Conservation (phyloP, 2,329 filamentous ascomycete genomes). For the Aspergillus glaucus region DNA sequence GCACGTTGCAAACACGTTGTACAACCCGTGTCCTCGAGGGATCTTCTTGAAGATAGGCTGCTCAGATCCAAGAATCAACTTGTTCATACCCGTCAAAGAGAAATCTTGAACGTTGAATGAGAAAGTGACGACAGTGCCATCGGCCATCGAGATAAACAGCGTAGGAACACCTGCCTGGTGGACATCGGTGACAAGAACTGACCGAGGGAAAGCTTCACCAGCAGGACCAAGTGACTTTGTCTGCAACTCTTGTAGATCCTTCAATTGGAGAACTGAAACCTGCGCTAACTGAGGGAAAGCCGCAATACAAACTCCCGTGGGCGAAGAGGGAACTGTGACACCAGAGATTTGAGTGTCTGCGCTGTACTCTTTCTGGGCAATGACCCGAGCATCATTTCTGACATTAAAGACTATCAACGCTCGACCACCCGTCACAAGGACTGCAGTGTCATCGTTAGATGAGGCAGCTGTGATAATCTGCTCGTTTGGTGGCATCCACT, state of each 20-base stretch:
- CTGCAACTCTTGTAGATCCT: constrained; percentile 59
- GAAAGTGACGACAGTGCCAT: constrained; percentile 84
- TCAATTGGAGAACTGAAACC: constrained; percentile 66
- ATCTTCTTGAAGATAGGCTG: constrained; percentile 76
- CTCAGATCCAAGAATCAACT: constrained; percentile 76
- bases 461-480: constrained; percentile 70
- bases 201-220: constrained; percentile 72
- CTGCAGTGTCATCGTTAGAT: constrained; percentile 60
- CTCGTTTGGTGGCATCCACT: constrained; percentile 41
- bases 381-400: constrained; percentile 50
- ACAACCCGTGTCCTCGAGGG: constrained; percentile 59
- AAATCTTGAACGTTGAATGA: constrained; percentile 58
- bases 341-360: constrained; percentile 76
- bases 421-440: constrained; percentile 73
- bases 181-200: constrained; percentile 72
- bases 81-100: constrained; percentile 66
- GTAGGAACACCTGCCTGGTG: constrained; percentile 63
- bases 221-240: constrained; percentile 60
- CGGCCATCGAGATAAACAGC: constrained; percentile 82
- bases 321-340: constrained; percentile 63
- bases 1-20: constrained; percentile 84
- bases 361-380: constrained; percentile 55
- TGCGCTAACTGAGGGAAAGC: constrained; percentile 84
- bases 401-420: constrained; percentile 64
- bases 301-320: constrained; percentile 64